Evolutionary conservation across 805 yeast genomes (phyloP).

Genomic region (Maudiozyma saulgeensis): DNA sequence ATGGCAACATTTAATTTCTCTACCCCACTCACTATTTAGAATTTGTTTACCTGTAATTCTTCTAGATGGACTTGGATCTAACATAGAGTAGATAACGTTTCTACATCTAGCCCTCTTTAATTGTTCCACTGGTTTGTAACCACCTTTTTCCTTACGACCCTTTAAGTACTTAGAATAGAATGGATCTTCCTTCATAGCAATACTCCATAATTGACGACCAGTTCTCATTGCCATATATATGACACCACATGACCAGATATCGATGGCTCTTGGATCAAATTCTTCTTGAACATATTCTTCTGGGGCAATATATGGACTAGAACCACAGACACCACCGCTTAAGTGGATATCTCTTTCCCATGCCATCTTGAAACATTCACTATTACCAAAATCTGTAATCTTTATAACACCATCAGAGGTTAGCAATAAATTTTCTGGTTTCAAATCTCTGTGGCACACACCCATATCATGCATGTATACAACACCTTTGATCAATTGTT

Average conservation of each 20-base stretch:
- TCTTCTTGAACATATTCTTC: constrained; percentile 59
- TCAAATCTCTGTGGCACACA: constrained; percentile 85
- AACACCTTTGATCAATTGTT: constrained; percentile 76
- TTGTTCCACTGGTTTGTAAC: constrained; percentile 85
- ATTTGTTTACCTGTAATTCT: constrained; percentile 84
- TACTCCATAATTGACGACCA: constrained; percentile 86
- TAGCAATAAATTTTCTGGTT: constrained; percentile 83
- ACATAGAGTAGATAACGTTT: constrained; percentile 83
- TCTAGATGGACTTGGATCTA: constrained; percentile 84
- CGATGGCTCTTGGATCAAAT: constrained; percentile 76
- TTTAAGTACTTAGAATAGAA: constrained; percentile 65
- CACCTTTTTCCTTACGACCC: constrained; percentile 72
- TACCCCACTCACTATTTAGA: constrained; percentile 89
- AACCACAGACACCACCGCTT: constrained; percentile 73
- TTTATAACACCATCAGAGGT: constrained; percentile 66
- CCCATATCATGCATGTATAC: constrained; percentile 85
- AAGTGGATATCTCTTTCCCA: constrained; percentile 67
- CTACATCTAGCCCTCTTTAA: constrained; percentile 82
- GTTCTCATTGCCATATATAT: constrained; percentile 91
- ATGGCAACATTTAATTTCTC: constrained; percentile 71
- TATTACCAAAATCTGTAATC: constrained; percentile 82
- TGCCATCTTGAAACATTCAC: constrained; percentile 75
- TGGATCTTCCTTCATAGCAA: constrained; percentile 73
- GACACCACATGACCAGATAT: constrained; percentile 90
- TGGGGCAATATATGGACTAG: constrained; percentile 86